Conservation (phyloP, 2,329 filamentous ascomycete species). For the Biscogniauxia sp. region DNA sequence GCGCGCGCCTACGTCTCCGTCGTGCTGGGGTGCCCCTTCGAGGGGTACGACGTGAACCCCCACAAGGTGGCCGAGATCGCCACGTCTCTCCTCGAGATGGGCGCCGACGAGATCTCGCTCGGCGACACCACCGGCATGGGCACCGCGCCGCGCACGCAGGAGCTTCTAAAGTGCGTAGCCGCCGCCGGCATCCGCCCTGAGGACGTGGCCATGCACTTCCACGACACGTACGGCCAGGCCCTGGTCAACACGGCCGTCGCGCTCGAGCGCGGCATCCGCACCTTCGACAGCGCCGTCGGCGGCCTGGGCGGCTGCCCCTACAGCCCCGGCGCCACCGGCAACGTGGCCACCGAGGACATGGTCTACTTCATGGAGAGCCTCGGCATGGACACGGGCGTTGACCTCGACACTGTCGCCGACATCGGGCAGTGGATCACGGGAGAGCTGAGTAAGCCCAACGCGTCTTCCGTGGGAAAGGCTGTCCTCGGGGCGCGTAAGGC, state of each 20-base stretch:
- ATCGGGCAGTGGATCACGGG: conserved; percentile 58
- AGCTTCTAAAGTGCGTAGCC: conserved; percentile 48
- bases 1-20: conserved; percentile 80
- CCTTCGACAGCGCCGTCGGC: conserved; percentile 65
- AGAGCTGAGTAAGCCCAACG: conserved; percentile 46
- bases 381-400: conserved; percentile 58
- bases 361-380: conserved; percentile 49
- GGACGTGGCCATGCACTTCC: conserved; percentile 66
- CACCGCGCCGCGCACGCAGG: conserved; percentile 45
- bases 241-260: conserved; percentile 64
- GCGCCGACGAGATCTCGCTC: conserved; percentile 85
- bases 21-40: conserved; percentile 77
- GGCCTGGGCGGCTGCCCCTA: conserved; percentile 69
- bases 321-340: conserved; percentile 66
- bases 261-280: conserved; percentile 60
- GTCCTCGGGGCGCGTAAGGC: conserved; percentile 30
- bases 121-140: conserved; percentile 92
- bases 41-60: conserved; percentile 63
- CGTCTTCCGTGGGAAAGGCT: conserved; percentile 33
- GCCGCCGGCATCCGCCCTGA: conserved; percentile 52
- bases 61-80: conserved; percentile 65
- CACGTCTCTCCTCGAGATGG: conserved; percentile 72
- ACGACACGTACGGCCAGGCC: conserved; percentile 70
- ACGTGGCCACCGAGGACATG: conserved; percentile 50
- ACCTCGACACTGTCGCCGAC: conserved; percentile 51